Evolutionary conservation across 805 yeast species (phyloP), one percentile per base, ranked within the genome.

Genomic region (Wickerhamomyces bisporus): DNA sequence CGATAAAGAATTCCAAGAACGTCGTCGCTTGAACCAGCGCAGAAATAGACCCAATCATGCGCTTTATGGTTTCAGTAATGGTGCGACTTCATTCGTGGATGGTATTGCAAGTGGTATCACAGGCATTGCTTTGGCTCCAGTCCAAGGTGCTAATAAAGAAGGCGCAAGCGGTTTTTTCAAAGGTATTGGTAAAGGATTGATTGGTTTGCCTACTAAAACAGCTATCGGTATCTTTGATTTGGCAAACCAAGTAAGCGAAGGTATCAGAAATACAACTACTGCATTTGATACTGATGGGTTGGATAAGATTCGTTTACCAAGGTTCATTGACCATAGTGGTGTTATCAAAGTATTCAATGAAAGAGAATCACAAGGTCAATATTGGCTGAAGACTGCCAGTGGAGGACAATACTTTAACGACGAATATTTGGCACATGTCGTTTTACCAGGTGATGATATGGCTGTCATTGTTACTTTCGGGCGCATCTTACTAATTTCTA

Each of bases 161-260:
- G 99, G 99, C 5, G 79, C 98, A 0, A 66, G 79, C 3, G 99
- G 98, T 0, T 91, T 93, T 58, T 77, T 93, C 64, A 86, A 81
- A 55, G 99, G 99, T 2, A 55, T 93, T 4, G 98, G 98, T 4
- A 85, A 81, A 52, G 99, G 98, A 11, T 55, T 94, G n/a, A 77
- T 93, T 40, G 98, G 98, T 0, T 64, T 94, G 23, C 98, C 99
- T 0, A 89, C 98, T 0, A 93, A 93, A 65, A 86, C 98, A 0
- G 96, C 96, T 0, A 88, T 91, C 49, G 99, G 99, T 11, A 58
- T 93, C 18, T 81, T 93, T 48, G 99, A 93, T 57, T 68, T 94
- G 45, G 96, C 98, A 1, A 83, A 85, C 38, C 91, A 86, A 59
- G 80, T 93, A 26, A 81, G 95, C 63, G 97, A 89, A 57, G 98